phyloP scores from a whole-genome alignment of 495 filamentous ascomycete genomes.

The Tricharina praecox region DNA sequence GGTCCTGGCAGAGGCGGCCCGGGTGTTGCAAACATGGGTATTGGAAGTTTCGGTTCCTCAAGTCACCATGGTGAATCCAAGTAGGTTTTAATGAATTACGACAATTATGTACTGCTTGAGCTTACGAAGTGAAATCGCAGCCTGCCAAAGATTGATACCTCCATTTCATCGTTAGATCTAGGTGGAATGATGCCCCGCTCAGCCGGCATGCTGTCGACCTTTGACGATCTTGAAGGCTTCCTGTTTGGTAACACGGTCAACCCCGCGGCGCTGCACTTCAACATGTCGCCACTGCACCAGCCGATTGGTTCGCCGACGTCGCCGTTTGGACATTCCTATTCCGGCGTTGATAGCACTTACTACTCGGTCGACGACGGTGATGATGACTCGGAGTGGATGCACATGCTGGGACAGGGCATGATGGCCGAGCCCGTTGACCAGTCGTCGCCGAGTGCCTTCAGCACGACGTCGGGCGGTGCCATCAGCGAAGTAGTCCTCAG shows the following conservation, averaged over 20 bases:
- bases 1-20: slow-evolving; percentile 1
- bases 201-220: slow-evolving; percentile 35
- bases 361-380: slow-evolving; percentile 45
- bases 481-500: slow-evolving; percentile 89
- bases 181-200: slow-evolving; percentile 27
- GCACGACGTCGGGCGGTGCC: slow-evolving; percentile 76
- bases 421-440: slow-evolving; percentile 56
- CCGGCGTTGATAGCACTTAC: slow-evolving; percentile 33
- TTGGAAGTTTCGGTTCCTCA: slow-evolving; percentile 25
- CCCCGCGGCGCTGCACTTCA: slow-evolving; percentile 86
- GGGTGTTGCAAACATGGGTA: slow-evolving; percentile 30
- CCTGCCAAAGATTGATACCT: slow-evolving; percentile 26
- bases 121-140: slow-evolving; percentile 7
- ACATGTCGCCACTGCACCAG: slow-evolving; percentile 48
- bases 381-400: slow-evolving; percentile 76
- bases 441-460: slow-evolving; percentile 88
- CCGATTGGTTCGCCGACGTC: slow-evolving; percentile 51
- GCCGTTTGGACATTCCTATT: slow-evolving; percentile 49
- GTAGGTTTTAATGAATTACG: slow-evolving; percentile 8
- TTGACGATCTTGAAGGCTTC: slow-evolving; percentile 62
- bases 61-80: slow-evolving; percentile 9
- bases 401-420: slow-evolving; percentile 57
- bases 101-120: slow-evolving; percentile 7
- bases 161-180: slow-evolving; percentile 26
- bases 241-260: slow-evolving; percentile 76